phyloP scores from a whole-genome alignment of 805 yeast genomes.

The Zygosaccharomyces siamensis region DNA sequence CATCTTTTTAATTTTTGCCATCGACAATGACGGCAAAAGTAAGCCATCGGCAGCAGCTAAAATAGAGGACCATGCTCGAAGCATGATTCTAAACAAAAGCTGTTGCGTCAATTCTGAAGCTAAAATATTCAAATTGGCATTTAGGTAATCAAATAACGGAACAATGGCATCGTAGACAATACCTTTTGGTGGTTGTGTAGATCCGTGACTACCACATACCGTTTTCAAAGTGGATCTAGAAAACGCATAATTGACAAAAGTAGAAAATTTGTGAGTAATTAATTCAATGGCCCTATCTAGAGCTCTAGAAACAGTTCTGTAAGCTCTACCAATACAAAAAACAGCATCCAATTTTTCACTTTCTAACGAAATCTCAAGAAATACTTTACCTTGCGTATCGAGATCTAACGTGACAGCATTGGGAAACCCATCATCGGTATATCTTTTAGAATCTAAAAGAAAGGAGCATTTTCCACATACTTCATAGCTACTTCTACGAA shows the following conservation, averaged over 20 bases:
- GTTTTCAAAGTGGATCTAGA: conserved; percentile 55
- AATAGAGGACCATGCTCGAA: conserved; percentile 76
- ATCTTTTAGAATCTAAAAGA: conserved; percentile 56
- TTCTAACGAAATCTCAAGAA: conserved; percentile 68
- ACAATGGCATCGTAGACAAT: conserved; percentile 59
- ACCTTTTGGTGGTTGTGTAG: conserved; percentile 39
- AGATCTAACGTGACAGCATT: conserved; percentile 53
- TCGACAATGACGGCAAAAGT: conserved; percentile 64
- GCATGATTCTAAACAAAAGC: conserved; percentile 58
- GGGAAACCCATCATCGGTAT: conserved; percentile 64
- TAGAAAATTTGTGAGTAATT: conserved; percentile 69
- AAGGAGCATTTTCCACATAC: conserved; percentile 62
- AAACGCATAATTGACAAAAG: conserved; percentile 51
- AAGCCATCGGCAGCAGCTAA: conserved; percentile 64
- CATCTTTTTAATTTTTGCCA: conserved; percentile 34
- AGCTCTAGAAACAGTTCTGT: conserved; percentile 57
- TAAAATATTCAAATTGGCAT: conserved; percentile 59
- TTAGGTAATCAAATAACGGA: conserved; percentile 71
- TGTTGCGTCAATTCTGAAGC: conserved; percentile 55
- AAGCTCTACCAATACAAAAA: conserved; percentile 73
- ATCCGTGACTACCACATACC: conserved; percentile 50
- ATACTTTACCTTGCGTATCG: conserved; percentile 63
- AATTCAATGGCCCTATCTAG: conserved; percentile 62
- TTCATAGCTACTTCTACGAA: conserved; percentile 44
- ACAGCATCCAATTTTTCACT: conserved; percentile 75